Evolutionary conservation across 805 yeast genomes (phyloP), one percentile per base, ranked within the genome.

Genomic region (Ogataea pignaliae): DNA sequence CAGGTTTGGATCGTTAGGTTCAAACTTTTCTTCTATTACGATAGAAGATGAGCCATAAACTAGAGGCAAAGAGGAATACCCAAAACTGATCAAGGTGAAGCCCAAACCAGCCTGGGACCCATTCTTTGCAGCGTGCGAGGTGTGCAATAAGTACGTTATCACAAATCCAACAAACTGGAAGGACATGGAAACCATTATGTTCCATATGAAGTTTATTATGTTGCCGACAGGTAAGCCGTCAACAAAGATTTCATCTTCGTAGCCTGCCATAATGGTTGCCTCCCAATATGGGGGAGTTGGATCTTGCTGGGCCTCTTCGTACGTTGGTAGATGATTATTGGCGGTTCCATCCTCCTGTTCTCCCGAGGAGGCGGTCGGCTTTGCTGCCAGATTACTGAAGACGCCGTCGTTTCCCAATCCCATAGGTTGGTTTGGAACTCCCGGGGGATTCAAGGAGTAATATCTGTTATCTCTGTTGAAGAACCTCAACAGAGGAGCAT

Each of bases 201-300:
- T 91, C 98, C 99, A 91, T 5, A 87, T 65, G 56, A 90, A 83
- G 58, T 87, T 88, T 32, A 95, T 80, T n/a, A 86, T 62, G 57
- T 85, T 85, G 2, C 99, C 99, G 29, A 91, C 98, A 0, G 99
- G 98, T 52, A 93, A 70, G 0, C 97, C 98, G 53, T 91, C 96
- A 29, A 93, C 88, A 64, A 88, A 88, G 15, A 93, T 83, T 63
- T 91, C 98, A 59, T 93, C 97, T 44, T 78, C 82, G 55, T 78
- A 83, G 9, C 83, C 88, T 5, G 95, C 86, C 59, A 89, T 74
- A 35, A 88, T 80, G 0, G 93, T 79, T 8, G 90, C 79, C 64
- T 93, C 99, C 95, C 97, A 93, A 65, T 93, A 93, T 34, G 96
- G 96, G 0, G 99, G 99, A 0, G 95, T 81, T 13, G 93, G 78